Conservation (phyloP, 257 asterid species). For the Petunia secreta region DNA sequence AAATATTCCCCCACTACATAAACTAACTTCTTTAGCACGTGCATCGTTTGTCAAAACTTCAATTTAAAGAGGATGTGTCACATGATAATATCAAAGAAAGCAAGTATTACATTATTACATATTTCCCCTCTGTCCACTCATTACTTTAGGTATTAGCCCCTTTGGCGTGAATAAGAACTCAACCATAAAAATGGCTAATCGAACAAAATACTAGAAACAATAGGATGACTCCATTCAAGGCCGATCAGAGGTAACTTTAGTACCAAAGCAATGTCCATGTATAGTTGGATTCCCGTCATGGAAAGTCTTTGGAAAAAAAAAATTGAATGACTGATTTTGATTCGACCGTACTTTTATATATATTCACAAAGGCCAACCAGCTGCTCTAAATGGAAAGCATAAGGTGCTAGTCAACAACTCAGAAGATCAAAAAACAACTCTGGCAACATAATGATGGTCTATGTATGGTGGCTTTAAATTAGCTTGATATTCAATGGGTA, state of each 20-base stretch:
- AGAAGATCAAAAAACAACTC: not conserved
- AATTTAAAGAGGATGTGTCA: not conserved
- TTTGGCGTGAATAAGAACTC: not conserved
- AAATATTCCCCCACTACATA: slow-evolving; percentile 11
- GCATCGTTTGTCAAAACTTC: not conserved
- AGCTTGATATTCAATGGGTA: too few species aligned
- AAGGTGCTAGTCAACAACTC: slow-evolving; percentile 9
- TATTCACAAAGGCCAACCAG: not conserved
- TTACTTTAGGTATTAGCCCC: slow-evolving; percentile 1
- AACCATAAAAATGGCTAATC: not conserved
- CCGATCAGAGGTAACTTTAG: slow-evolving; percentile 1
- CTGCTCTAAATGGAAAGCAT: slow-evolving; percentile 17
- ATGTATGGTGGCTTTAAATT: too few species aligned
- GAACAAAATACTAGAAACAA: not conserved
- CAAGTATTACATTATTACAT: not conserved
- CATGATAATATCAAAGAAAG: slow-evolving; percentile 7
- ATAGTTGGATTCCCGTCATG: not conserved
- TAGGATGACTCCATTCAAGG: slow-evolving; percentile 4
- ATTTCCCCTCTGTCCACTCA: not conserved
- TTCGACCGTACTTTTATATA: not conserved
- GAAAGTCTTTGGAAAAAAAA: not conserved
- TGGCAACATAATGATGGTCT: slow-evolving; percentile 5
- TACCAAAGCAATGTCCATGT: not conserved
- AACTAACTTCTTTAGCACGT: not conserved
- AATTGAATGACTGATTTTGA: slow-evolving; percentile 8